Evolutionary conservation across 1,284 basidiomycete genomes (phyloP).

Genomic region (Ganoderma resinaceum): DNA sequence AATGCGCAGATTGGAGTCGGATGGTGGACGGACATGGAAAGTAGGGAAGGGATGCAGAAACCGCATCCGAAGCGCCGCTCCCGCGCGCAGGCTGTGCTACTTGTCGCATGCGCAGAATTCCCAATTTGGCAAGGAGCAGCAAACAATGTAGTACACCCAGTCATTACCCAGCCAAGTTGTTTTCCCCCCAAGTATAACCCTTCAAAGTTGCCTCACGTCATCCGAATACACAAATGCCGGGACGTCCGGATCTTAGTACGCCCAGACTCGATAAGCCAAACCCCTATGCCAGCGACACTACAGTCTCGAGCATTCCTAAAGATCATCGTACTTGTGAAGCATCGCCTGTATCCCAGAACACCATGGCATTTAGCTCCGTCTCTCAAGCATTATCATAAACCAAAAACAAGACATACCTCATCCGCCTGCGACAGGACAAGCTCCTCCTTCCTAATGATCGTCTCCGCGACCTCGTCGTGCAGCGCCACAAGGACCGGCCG

Average conservation of each 20-base stretch:
- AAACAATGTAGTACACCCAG: too few species aligned
- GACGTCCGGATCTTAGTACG: too few species aligned
- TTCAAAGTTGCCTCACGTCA: too few species aligned
- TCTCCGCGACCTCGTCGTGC: neutral
- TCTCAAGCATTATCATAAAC: neutral
- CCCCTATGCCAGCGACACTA: too few species aligned
- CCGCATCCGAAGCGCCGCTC: neutral
- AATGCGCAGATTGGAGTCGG: neutral
- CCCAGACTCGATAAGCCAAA: too few species aligned
- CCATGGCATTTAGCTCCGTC: neutral
- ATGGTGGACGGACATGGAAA: neutral
- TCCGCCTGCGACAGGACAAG: neutral
- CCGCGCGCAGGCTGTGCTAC: neutral
- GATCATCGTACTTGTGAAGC: neutral
- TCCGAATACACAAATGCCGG: too few species aligned
- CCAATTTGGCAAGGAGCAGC: neutral
- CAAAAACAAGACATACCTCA: neutral
- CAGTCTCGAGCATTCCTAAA: too few species aligned
- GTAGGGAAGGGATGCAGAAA: neutral
- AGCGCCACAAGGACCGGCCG: neutral
- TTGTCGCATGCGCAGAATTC: neutral
- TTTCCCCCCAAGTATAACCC: too few species aligned
- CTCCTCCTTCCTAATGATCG: neutral
- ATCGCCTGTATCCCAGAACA: neutral
- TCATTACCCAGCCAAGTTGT: too few species aligned